phyloP scores from a whole-genome alignment of 768 basidiomycete species.

The Auriscalpium orientale region DNA sequence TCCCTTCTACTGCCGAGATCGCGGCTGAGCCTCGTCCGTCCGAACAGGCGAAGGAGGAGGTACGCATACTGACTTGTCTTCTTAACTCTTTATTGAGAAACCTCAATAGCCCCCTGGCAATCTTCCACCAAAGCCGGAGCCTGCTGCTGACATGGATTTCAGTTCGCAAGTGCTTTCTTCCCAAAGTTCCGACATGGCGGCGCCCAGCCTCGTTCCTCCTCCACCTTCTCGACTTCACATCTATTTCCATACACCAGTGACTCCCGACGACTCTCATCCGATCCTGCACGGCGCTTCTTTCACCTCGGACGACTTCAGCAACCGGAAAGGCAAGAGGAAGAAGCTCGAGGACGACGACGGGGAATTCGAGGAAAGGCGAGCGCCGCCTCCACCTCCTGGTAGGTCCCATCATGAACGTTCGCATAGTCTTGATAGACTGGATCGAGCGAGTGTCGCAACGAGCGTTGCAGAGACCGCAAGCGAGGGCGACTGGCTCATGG shows the following conservation, averaged over 20 bases:
- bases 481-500: constrained; percentile 86
- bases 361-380: constrained; percentile 66
- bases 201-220: constrained; percentile 26
- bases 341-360: constrained; percentile 86
- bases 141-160: too few species aligned
- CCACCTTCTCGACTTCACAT: constrained; percentile 81
- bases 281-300: constrained; percentile 54
- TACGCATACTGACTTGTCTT: neutral
- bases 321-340: constrained; percentile 79
- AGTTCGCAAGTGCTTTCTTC: too few species aligned
- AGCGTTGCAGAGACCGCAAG: constrained; percentile 56
- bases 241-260: constrained; percentile 87
- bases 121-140: too few species aligned
- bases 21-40: constrained; percentile 1
- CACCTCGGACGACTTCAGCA: constrained; percentile 36
- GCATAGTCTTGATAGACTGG: constrained; percentile 47
- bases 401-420: constrained; percentile 27
- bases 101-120: too few species aligned
- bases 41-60: constrained; percentile 1
- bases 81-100: too few species aligned
- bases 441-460: constrained; percentile 56
- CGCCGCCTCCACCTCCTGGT: constrained; percentile 56
- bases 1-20: constrained; percentile 23
- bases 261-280: constrained; percentile 71
- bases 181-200: constrained; percentile 15